Evolutionary conservation across 768 basidiomycete genomes (phyloP), one percentile per base, ranked within the genome.

Genomic region (Serendipita sp.): DNA sequence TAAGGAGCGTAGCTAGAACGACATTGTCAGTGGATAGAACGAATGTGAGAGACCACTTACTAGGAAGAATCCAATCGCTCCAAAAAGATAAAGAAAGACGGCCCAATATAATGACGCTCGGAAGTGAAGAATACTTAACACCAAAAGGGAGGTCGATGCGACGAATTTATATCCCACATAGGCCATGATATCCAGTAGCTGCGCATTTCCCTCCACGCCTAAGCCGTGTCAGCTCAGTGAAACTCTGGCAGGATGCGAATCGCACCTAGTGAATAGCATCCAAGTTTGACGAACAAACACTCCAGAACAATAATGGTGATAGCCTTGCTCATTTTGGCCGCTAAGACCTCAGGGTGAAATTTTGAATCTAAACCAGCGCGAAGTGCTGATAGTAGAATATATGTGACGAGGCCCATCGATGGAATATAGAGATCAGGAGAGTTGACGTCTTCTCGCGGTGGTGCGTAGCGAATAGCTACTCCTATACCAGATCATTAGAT

Each of bases 151-250:
- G 2, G 75, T 84, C 33, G 67, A 92, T 91, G 91, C 95, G 33
- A 97, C 90, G 69, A 99, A 98, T 71, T 99, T 98, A 76, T 98
- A 98, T 0, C 96, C 95, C 3, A 87, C 88, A 71, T 97, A 98
- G 0, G 94, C 89, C 34, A 96, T 75, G 55, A 98, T 74, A 70
- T 96, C 92, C 3, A 88, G 79, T 27, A 89, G 80, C 52, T 88
- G 86, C 29, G 76, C 78, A 5, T 78, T 74, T 23, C 75, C 75
- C 3, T 79, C 75, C 2, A 85, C 85, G 66, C 86, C 36, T 37
- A 34, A 18, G 27, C 23, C 23, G n/a, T 31, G 40, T 5, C 48
- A 18, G 1, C 8, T 50, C n/a, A 50, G 48, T n/a, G 29, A 31
- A 50, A 50, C n/a, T 8, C 1, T 31, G 29, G 48, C n/a, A 50